Conservation (phyloP, 2,329 filamentous ascomycete genomes). For the Aaosphaeria arxii region DNA sequence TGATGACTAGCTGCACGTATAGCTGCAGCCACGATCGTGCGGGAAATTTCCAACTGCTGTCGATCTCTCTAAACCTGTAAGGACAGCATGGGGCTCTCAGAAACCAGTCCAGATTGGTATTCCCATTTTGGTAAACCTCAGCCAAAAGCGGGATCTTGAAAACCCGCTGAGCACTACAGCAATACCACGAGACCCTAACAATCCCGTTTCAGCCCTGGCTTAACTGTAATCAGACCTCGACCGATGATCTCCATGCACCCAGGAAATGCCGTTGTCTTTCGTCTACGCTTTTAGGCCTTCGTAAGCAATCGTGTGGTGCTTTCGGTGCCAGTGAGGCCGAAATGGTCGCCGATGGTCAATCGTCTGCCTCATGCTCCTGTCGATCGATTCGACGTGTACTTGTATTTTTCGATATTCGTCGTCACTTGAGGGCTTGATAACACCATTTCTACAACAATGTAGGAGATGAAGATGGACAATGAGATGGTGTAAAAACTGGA, state of each 20-base stretch:
- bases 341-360: conserved; percentile 5
- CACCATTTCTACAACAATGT: conserved; percentile 9
- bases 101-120: no score
- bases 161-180: no score
- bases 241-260: conserved; percentile 13
- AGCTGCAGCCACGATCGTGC: no score
- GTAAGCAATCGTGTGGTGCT: neutral
- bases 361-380: conserved; percentile 8
- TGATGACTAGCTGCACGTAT: no score
- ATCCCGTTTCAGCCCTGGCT: no score
- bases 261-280: neutral
- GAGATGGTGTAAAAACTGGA: conserved; percentile 1
- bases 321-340: neutral
- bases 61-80: no score
- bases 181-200: no score
- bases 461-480: conserved; percentile 15
- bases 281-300: conserved; percentile 6
- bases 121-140: no score
- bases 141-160: no score
- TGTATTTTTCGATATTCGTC: conserved; percentile 13
- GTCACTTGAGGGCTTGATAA: conserved; percentile 17
- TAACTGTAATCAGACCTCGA: no score
- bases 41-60: no score
- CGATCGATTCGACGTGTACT: conserved; percentile 13
- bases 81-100: no score